These are phyloP conservation scores for Geoglossum cookeanum DNA, from an alignment of 2,329 filamentous ascomycete species.

Conservation along the genomic window DNA sequence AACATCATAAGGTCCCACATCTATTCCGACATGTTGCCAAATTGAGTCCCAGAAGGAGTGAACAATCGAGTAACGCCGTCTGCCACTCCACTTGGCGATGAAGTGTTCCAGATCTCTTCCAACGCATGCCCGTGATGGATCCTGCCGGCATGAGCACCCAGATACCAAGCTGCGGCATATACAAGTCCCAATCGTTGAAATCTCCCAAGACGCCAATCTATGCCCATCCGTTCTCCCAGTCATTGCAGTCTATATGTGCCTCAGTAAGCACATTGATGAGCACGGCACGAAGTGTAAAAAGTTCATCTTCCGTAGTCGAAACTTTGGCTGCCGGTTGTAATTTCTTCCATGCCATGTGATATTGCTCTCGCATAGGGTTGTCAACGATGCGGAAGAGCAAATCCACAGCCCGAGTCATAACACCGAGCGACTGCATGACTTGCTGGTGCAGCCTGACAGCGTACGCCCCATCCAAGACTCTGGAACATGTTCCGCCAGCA, in stretches of 20 bases:
- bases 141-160: neutral
- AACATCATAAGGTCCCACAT: neutral
- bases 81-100: neutral
- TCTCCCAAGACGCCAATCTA: neutral
- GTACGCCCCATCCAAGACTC: neutral
- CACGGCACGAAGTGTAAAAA: neutral
- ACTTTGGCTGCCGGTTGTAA: neutral
- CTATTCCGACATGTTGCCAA: neutral
- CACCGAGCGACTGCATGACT: neutral
- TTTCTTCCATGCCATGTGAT: neutral
- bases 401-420: neutral
- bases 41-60: neutral
- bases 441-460: neutral
- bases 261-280: neutral
- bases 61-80: neutral
- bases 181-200: neutral
- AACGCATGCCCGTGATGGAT: neutral
- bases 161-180: neutral
- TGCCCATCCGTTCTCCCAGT: neutral
- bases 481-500: neutral
- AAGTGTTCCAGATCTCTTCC: neutral
- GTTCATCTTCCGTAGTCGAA: neutral
- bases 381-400: neutral
- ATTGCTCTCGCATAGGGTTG: neutral
- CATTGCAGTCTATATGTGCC: neutral